These are phyloP conservation scores for Aspergillus ibericus DNA, from an alignment of 2,329 filamentous ascomycete species.

Conservation along the genomic window DNA sequence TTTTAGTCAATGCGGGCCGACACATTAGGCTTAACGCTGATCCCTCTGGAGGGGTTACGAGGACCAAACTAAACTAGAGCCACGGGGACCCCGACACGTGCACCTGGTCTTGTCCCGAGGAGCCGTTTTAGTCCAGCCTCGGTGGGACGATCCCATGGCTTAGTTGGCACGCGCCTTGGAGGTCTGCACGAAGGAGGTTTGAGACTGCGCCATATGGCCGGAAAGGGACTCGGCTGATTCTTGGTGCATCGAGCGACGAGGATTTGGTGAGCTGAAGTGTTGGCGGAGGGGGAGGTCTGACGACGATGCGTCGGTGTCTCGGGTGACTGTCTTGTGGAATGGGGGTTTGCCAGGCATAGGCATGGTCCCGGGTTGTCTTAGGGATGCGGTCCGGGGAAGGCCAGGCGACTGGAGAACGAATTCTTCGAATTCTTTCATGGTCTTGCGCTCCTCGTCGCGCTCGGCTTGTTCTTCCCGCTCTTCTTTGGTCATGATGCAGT, in stretches of 20 bases:
- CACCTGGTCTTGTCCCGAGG: too few species aligned
- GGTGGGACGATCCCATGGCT: background rate
- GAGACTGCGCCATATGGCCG: slow-evolving; percentile 20
- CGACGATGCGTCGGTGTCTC: slow-evolving; percentile 33
- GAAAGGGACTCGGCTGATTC: slow-evolving; percentile 20
- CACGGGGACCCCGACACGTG: background rate
- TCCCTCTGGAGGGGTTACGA: background rate
- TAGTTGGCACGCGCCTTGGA: slow-evolving; percentile 37
- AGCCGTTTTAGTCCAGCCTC: too few species aligned
- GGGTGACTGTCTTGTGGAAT: slow-evolving; percentile 44
- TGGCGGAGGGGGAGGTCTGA: slow-evolving; percentile 44
- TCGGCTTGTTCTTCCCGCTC: slow-evolving; percentile 37
- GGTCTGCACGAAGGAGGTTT: slow-evolving; percentile 47
- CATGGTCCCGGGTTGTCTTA: slow-evolving; percentile 6
- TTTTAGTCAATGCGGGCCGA: background rate
- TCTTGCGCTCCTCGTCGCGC: slow-evolving; percentile 36
- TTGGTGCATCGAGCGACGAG: slow-evolving; percentile 23
- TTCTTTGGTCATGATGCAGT: slow-evolving; percentile 45
- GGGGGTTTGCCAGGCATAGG: slow-evolving; percentile 43
- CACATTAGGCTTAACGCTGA: background rate
- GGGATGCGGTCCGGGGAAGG: slow-evolving; percentile 33
- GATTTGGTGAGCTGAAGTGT: slow-evolving; percentile 28
- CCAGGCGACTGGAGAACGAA: slow-evolving; percentile 42
- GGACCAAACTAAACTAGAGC: background rate
- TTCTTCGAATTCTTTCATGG: slow-evolving; percentile 44